Percentiles rank a stretch among this genome's conserved stretches.
These are phyloP conservation scores for Solanum phureja DNA, from an alignment of 257 asterid species.

Conservation along the genomic window DNA sequence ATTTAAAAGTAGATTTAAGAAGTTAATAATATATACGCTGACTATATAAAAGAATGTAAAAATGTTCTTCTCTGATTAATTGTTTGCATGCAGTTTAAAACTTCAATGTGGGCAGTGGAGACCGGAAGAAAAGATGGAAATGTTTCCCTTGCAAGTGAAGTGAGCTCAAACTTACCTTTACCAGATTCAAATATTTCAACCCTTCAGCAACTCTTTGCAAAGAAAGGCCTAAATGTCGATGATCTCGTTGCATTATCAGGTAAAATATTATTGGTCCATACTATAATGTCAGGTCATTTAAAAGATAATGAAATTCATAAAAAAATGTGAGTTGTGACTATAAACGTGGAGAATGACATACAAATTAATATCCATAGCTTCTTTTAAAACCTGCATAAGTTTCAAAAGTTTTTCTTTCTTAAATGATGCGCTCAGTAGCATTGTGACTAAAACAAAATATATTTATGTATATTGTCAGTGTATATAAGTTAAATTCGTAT, in stretches of 20 bases:
- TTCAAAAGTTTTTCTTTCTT: too few species aligned
- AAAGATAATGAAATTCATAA: not conserved
- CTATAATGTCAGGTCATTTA: not conserved
- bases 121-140: slow-evolving; percentile 53
- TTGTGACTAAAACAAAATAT: not conserved
- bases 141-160: slow-evolving; percentile 23
- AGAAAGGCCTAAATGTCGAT: slow-evolving; percentile 17
- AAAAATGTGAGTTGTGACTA: not conserved
- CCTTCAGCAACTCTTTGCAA: slow-evolving; percentile 22
- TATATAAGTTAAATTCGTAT: not conserved
- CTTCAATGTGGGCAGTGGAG: slow-evolving; percentile 29
- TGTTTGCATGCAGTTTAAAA: slow-evolving; percentile 10
- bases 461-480: not conserved
- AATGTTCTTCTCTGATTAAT: not conserved
- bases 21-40: not conserved
- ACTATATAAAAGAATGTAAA: not conserved
- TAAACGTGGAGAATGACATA: too few species aligned
- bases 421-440: too few species aligned
- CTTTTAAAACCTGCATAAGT: too few species aligned
- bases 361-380: too few species aligned
- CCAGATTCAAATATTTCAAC: slow-evolving; percentile 27
- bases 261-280: not conserved
- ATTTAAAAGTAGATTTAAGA: not conserved
- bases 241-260: slow-evolving; percentile 57
- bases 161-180: slow-evolving; percentile 23